Evolutionary conservation across 352 stramenopile genomes (phyloP).

Genomic region (Phytophthora ohioensis): DNA sequence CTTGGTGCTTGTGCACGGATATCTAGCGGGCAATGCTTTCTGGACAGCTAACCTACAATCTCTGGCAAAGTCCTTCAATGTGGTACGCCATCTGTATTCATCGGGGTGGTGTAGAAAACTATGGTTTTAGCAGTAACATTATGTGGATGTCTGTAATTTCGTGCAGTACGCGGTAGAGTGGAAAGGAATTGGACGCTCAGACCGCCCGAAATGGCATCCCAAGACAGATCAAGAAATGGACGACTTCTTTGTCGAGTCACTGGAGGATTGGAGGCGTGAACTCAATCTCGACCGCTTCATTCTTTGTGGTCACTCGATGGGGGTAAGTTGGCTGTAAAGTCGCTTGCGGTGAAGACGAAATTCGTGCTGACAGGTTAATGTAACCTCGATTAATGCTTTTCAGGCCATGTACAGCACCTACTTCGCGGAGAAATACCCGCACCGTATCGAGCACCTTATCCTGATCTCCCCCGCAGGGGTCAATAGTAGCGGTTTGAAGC

Average conservation of each 20-base stretch:
- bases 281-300: conserved; percentile 78
- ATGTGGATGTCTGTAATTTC: background rate
- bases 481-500: conserved; percentile 46
- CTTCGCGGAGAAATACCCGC: conserved; percentile 75
- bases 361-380: conserved; percentile 5
- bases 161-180: conserved; percentile 83
- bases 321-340: conserved; percentile 51
- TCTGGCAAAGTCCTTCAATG: conserved; percentile 80
- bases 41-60: conserved; percentile 83
- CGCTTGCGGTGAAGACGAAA: background rate
- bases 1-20: conserved; percentile 84
- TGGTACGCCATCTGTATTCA: conserved; percentile 51
- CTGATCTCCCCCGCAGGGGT: conserved; percentile 80
- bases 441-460: conserved; percentile 79
- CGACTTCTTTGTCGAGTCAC: conserved; percentile 83
- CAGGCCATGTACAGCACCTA: conserved; percentile 85
- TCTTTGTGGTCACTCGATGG: conserved; percentile 83
- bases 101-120: background rate
- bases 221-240: conserved; percentile 78
- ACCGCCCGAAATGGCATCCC: conserved; percentile 64
- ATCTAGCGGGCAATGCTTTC: conserved; percentile 77
- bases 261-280: conserved; percentile 78
- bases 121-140: background rate
- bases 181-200: conserved; percentile 80
- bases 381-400: background rate